Evolutionary conservation across 139 green algal species (phyloP).

Genomic region (Picochlorum costavermella): DNA sequence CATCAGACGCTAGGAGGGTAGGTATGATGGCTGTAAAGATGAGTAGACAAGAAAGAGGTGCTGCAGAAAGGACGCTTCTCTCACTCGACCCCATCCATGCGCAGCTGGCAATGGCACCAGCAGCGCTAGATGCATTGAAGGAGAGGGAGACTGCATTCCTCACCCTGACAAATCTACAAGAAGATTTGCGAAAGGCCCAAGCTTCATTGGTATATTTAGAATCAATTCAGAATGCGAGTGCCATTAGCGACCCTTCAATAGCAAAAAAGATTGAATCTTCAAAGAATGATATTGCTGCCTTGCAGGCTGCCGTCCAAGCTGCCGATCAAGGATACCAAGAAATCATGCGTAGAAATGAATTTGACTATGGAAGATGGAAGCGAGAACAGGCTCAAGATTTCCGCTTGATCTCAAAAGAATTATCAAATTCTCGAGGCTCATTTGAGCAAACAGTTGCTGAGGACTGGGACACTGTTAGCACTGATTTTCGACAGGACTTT

Average conservation of each 20-base stretch:
- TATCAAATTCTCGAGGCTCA: slow-evolving; percentile 2
- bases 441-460: slow-evolving; percentile 15
- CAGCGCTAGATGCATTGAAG: slow-evolving; percentile 30
- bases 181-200: slow-evolving; percentile 37
- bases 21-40: slow-evolving; percentile 34
- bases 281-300: slow-evolving; percentile 37
- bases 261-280: slow-evolving; percentile 29
- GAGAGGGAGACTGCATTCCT: slow-evolving; percentile 56
- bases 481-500: too few species aligned
- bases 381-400: slow-evolving; percentile 10
- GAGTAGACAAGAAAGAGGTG: slow-evolving; percentile 24
- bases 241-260: slow-evolving; percentile 19
- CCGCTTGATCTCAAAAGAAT: slow-evolving; percentile 10
- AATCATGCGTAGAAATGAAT: slow-evolving; percentile 28
- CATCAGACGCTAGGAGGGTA: slow-evolving; percentile 23
- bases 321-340: slow-evolving; percentile 44
- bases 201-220: slow-evolving; percentile 21
- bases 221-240: slow-evolving; percentile 17
- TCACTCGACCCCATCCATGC: slow-evolving; percentile 51
- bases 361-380: slow-evolving; percentile 31
- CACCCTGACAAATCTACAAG: slow-evolving; percentile 47
- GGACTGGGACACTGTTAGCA: neutral
- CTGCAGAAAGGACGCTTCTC: slow-evolving; percentile 17
- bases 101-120: slow-evolving; percentile 48
- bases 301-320: slow-evolving; percentile 32